Percentiles rank a stretch among this genome's conserved stretches.
phyloP scores from a whole-genome alignment of 2,329 filamentous ascomycete species.

The Neophaeococcomyces aloes region DNA sequence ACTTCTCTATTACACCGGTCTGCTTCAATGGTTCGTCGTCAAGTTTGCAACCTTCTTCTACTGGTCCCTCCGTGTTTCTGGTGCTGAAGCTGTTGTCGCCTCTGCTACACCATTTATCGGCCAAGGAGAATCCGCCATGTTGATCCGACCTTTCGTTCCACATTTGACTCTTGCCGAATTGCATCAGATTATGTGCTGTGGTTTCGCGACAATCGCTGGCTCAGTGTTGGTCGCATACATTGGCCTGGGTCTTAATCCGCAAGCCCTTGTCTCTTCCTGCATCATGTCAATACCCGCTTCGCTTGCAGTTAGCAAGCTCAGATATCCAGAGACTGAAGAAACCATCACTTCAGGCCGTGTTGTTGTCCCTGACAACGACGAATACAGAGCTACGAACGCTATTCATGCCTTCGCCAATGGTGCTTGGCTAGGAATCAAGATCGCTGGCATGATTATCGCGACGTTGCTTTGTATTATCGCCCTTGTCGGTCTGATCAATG shows the following conservation, averaged over 20 bases:
- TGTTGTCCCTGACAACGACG: conserved; percentile 67
- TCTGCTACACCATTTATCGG: conserved; percentile 90
- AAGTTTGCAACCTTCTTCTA: conserved; percentile 89
- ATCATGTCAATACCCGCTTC: conserved; percentile 95
- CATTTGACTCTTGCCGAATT: conserved; percentile 79
- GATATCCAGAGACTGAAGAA: conserved; percentile 80
- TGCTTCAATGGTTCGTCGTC: conserved; percentile 78
- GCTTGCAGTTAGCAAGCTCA: conserved; percentile 77
- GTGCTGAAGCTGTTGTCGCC: conserved; percentile 86
- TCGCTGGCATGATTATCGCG: conserved; percentile 69
- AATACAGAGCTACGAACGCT: conserved; percentile 65
- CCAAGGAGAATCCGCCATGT: conserved; percentile 86
- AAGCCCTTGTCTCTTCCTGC: conserved; percentile 79
- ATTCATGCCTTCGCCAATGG: conserved; percentile 79
- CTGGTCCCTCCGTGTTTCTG: conserved; percentile 77
- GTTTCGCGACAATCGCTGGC: conserved; percentile 85
- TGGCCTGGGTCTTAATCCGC: conserved; percentile 66
- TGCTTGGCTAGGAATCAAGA: conserved; percentile 76
- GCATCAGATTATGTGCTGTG: conserved; percentile 86
- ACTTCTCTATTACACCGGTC: conserved; percentile 67
- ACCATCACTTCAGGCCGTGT: conserved; percentile 72
- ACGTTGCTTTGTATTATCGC: conserved; percentile 78
- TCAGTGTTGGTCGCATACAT: conserved; percentile 82
- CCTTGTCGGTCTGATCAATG: conserved; percentile 62
- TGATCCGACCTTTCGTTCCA: conserved; percentile 76